A percentile compares a stretch with the other conserved stretches of the same genome.
Evolutionary conservation across 2,329 filamentous ascomycete species (phyloP).

Genomic region (Penicillium sp.): DNA sequence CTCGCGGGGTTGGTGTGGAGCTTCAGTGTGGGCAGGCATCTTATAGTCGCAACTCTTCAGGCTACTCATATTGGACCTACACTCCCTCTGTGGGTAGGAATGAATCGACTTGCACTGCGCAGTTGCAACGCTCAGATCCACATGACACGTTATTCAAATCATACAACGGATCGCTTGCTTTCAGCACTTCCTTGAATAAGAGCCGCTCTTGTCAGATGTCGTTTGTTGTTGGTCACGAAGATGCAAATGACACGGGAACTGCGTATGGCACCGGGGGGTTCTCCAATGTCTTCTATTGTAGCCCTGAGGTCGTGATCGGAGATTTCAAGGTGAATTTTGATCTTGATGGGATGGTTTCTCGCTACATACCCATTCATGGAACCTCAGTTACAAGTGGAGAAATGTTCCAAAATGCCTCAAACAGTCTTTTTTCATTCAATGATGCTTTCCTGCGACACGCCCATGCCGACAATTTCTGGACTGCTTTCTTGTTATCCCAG

Average conservation of each 20-base stretch:
- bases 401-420: slow-evolving; percentile 22
- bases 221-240: slow-evolving; percentile 8
- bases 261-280: neutral
- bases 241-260: neutral
- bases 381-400: slow-evolving; percentile 12
- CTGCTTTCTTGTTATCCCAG: slow-evolving; percentile 14
- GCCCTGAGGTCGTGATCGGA: slow-evolving; percentile 13
- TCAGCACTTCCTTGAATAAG: neutral
- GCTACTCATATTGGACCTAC: slow-evolving; percentile 4
- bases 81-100: neutral
- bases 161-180: neutral
- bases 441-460: slow-evolving; percentile 7
- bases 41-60: neutral
- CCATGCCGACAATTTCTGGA: slow-evolving; percentile 10
- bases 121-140: neutral
- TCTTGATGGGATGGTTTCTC: slow-evolving; percentile 15
- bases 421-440: slow-evolving; percentile 17
- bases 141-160: neutral
- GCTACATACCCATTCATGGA: slow-evolving; percentile 5
- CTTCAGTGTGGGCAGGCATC: slow-evolving; percentile 11
- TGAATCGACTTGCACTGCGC: neutral
- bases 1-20: slow-evolving; percentile 14
- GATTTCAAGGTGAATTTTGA: slow-evolving; percentile 19
- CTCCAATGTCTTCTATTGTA: slow-evolving; percentile 15
- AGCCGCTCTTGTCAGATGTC: slow-evolving; percentile 6